Percentiles rank a stretch among this genome's conserved stretches.
Evolutionary conservation across 169 alveolate species (phyloP).

Genomic region (Eimeria maxima): DNA sequence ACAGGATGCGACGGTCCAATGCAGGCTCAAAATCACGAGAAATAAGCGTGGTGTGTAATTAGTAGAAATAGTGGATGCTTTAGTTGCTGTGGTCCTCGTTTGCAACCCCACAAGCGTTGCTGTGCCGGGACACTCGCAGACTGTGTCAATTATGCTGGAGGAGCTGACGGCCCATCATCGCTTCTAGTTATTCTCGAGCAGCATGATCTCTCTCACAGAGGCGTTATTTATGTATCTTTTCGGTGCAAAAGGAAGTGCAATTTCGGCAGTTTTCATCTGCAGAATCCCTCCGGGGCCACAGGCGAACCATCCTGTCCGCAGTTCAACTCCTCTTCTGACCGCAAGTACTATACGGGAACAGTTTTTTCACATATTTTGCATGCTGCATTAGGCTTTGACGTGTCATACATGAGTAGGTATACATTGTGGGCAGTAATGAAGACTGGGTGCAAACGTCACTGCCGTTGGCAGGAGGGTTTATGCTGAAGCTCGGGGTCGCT

Average conservation of each 20-base stretch:
- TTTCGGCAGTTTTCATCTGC: neutral
- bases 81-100: neutral
- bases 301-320: neutral
- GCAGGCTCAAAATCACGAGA: neutral
- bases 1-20: neutral
- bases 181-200: neutral
- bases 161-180: neutral
- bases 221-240: neutral
- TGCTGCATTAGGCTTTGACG: neutral
- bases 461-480: neutral
- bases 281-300: neutral
- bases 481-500: neutral
- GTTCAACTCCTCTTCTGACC: neutral
- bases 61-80: neutral
- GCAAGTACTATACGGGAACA: neutral
- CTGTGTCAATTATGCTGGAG: neutral
- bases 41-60: neutral
- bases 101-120: conserved; percentile 40
- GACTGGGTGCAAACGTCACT: neutral
- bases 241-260: neutral
- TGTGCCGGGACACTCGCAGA: neutral
- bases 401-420: neutral
- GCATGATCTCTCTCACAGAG: neutral
- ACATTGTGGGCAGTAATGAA: neutral
- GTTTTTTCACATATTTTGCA: neutral